Percentiles rank a stretch among this genome's conserved stretches.
Evolutionary conservation across 768 basidiomycete genomes (phyloP).

Genomic region (Tylopilus rubrobrunneus): DNA sequence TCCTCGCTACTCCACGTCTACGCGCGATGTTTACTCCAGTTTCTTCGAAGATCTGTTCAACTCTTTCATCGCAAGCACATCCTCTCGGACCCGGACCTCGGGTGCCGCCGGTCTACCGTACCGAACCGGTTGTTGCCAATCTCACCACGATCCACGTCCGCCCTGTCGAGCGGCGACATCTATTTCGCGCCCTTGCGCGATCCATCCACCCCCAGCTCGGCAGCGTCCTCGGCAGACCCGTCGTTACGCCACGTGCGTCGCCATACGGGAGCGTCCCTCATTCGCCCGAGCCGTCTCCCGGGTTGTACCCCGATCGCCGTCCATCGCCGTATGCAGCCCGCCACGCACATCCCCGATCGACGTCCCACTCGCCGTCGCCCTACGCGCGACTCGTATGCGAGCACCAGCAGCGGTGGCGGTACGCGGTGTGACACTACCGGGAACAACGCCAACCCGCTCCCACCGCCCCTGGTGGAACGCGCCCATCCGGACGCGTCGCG

Average conservation of each 20-base stretch:
- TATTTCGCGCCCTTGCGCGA: constrained; percentile 24
- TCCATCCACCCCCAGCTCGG: constrained; percentile 9
- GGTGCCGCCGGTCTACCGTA: constrained; percentile 15
- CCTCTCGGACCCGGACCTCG: constrained; percentile 15
- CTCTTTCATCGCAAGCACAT: constrained; percentile 16
- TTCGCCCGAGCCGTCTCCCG: constrained; percentile 26
- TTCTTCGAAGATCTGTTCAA: constrained; percentile 27
- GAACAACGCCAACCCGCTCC: constrained; percentile 22
- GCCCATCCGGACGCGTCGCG: constrained; percentile 21
- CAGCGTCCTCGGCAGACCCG: constrained; percentile 26
- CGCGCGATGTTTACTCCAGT: constrained; percentile 17
- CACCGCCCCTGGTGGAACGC: constrained; percentile 28
- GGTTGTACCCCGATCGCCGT: constrained; percentile 23
- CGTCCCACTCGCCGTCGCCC: not conserved
- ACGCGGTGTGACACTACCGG: constrained; percentile 9
- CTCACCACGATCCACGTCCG: constrained; percentile 26
- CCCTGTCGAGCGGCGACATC: constrained; percentile 21
- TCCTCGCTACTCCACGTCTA: constrained; percentile 21
- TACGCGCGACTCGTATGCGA: constrained; percentile 8
- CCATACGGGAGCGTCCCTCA: constrained; percentile 18
- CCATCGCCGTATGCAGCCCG: constrained; percentile 20
- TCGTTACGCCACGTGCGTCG: constrained; percentile 22
- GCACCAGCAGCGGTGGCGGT: not conserved
- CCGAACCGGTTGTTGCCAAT: constrained; percentile 24
- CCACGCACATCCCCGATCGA: not conserved